Conservation (phyloP, 192 early-diverging fungal species). For the Coemansia asiatica region DNA sequence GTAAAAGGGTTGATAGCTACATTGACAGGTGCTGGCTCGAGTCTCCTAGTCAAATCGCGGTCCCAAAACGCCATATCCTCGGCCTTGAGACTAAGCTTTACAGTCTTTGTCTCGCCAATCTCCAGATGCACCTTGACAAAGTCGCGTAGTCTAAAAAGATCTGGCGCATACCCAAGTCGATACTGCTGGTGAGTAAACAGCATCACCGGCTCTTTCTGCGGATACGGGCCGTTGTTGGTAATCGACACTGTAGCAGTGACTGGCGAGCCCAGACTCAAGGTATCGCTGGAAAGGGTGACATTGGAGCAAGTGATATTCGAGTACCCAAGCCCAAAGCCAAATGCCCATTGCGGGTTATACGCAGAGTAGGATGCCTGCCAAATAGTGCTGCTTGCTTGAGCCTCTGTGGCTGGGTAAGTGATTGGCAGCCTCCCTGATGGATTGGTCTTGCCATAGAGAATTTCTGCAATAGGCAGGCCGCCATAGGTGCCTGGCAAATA, state of each 20-base stretch:
- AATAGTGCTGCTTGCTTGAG: slow-evolving; percentile 35
- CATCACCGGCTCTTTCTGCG: slow-evolving; percentile 59
- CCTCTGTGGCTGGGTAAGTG: slow-evolving; percentile 59
- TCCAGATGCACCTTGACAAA: slow-evolving; percentile 56
- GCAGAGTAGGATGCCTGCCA: slow-evolving; percentile 51
- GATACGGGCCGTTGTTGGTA: slow-evolving; percentile 48
- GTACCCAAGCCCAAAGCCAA: slow-evolving; percentile 62
- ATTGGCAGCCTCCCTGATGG: slow-evolving; percentile 62
- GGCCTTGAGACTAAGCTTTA: slow-evolving; percentile 43
- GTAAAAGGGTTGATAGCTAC: slow-evolving; percentile 32
- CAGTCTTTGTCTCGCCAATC: slow-evolving; percentile 48
- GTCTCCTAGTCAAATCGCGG: slow-evolving; percentile 16
- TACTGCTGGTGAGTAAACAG: slow-evolving; percentile 60
- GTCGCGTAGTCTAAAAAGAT: slow-evolving; percentile 56
- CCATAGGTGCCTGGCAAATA: slow-evolving; percentile 67
- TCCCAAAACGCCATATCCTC: slow-evolving; percentile 48
- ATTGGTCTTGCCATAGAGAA: slow-evolving; percentile 59
- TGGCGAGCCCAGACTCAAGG: slow-evolving; percentile 10
- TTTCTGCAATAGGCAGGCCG: slow-evolving; percentile 61
- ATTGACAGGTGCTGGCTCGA: slow-evolving; percentile 20
- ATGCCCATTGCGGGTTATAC: slow-evolving; percentile 58
- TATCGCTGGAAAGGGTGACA: slow-evolving; percentile 25
- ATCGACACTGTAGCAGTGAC: slow-evolving; percentile 42
- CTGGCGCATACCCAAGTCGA: slow-evolving; percentile 55
- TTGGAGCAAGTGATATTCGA: slow-evolving; percentile 55